Base-by-base conservation (phyloP, 768 basidiomycete genomes). In the Termitomyces heimii region DNA sequence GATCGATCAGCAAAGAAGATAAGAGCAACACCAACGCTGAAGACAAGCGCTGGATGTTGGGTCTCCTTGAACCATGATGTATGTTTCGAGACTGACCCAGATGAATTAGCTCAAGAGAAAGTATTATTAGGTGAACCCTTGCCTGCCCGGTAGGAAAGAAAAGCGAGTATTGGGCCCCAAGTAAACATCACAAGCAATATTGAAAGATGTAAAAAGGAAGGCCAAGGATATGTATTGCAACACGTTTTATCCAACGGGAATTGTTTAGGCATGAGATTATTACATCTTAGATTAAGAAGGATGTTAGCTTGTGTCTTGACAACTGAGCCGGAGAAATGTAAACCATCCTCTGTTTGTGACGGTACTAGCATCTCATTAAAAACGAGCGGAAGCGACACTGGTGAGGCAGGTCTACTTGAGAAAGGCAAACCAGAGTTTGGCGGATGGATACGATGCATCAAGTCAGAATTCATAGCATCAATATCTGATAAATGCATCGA, bases 381-480 rank as follows among this genome's bases (percentile, higher is more conserved):
- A 1, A 87, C 89, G 28, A 80, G 74, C 6, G 92, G 90, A 28
- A 94, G 72, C 12, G 83, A 78, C 32, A 90, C 74, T 5, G 76
- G 74, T 16, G 66, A 39, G 13, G 66, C 44, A 18, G 39, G 51
- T 13, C 57, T 62, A 4, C 48, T 55, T 5, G 67, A 53, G 39
- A 73, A 56, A 40, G 63, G 64, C 57, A 75, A 71, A 46, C 51
- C 51, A 53, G 56, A 55, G 40, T 60, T 58, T 18, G 60, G 58
- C 40, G 70, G 73, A 57, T 76, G 69, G 22, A 91, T 80, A 53
- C 89, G 83, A 66, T 91, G 88, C 58, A 76, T 77, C 51, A 94
- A 77, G 67, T 91, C 88, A 3, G 88, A 86, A 69, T 97, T 96
- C 92, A 97, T 94, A 40, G 88, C 89, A 63, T 92, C 88, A 55